These are phyloP conservation scores for Nymphaea thermarum DNA, from an alignment of 164 flowering plant species.

Conservation along the genomic window DNA sequence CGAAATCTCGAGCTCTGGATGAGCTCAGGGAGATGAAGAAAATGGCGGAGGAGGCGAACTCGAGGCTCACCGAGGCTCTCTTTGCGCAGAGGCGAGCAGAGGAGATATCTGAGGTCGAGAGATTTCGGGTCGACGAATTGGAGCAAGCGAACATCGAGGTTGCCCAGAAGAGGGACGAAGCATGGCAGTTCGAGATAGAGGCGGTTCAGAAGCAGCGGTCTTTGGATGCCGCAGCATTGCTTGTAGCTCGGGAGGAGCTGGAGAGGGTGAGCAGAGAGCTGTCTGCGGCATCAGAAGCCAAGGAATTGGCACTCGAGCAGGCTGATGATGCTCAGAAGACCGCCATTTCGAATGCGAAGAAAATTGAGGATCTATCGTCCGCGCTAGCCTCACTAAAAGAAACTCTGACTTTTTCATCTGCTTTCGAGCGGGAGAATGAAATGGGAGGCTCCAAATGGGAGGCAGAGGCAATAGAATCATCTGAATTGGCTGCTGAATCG, in stretches of 20 bases:
- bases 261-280: slow-evolving; percentile 7
- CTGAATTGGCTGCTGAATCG: not conserved
- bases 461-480: slow-evolving; percentile 7
- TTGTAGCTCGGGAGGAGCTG: slow-evolving; percentile 12
- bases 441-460: not conserved
- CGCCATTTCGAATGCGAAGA: slow-evolving; percentile 11
- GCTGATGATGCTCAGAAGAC: slow-evolving; percentile 11
- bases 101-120: slow-evolving; percentile 7
- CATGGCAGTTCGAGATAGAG: slow-evolving; percentile 25
- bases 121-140: slow-evolving; percentile 9
- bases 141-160: slow-evolving; percentile 16
- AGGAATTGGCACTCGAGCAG: slow-evolving; percentile 12
- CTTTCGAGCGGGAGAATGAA: not conserved
- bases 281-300: slow-evolving; percentile 5
- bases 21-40: slow-evolving; percentile 37
- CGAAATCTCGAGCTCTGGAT: slow-evolving; percentile 22
- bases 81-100: slow-evolving; percentile 7
- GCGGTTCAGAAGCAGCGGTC: slow-evolving; percentile 18
- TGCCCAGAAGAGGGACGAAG: slow-evolving; percentile 24
- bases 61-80: slow-evolving; percentile 23
- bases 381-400: slow-evolving; percentile 16
- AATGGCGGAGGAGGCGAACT: slow-evolving; percentile 24
- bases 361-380: slow-evolving; percentile 18
- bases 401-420: not conserved
- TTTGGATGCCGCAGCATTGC: slow-evolving; percentile 15